phyloP scores from a whole-genome alignment of 441 rosid species.

The Mallotus japonicus region DNA sequence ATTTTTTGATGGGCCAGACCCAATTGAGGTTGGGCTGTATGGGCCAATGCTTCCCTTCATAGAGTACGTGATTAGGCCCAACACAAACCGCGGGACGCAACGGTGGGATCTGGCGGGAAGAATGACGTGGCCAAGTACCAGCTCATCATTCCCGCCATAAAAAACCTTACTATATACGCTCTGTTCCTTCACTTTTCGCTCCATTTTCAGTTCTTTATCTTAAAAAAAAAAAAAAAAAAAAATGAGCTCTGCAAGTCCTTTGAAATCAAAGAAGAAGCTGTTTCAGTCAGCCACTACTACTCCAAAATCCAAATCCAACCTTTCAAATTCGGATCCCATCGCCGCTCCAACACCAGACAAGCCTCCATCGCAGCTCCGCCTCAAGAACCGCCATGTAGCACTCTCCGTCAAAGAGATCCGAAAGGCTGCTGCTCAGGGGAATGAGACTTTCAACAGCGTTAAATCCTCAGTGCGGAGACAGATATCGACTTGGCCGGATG shows the following conservation, averaged over 20 bases:
- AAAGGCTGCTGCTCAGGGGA: constrained; percentile 43
- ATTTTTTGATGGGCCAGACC: too few relatives aligned
- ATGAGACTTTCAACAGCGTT: constrained; percentile 14
- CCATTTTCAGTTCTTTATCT: background rate
- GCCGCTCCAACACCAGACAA: constrained; percentile 61
- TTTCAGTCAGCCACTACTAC: constrained; percentile 14
- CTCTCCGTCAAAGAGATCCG: constrained; percentile 66
- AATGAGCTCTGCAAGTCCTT: constrained; percentile 43
- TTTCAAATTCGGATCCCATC: constrained; percentile 18
- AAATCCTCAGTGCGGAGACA: constrained; percentile 46
- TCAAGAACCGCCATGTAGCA: constrained; percentile 56
- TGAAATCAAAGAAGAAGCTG: constrained; percentile 42
- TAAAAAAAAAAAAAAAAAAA: background rate
- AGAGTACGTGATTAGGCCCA: background rate
- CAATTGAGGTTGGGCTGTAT: background rate
- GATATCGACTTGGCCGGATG: constrained; percentile 39
- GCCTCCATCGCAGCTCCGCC: constrained; percentile 46
- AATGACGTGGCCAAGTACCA: constrained; percentile 45
- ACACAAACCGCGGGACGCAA: constrained; percentile 58
- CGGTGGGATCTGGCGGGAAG: constrained; percentile 49
- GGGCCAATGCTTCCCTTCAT: background rate
- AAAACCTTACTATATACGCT: constrained; percentile 21
- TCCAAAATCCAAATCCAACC: constrained; percentile 30
- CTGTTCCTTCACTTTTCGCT: background rate
- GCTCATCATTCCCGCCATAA: constrained; percentile 48